Base-by-base conservation (phyloP, 1,139 yeast species). In the Debaryomyces nepalensis region DNA sequence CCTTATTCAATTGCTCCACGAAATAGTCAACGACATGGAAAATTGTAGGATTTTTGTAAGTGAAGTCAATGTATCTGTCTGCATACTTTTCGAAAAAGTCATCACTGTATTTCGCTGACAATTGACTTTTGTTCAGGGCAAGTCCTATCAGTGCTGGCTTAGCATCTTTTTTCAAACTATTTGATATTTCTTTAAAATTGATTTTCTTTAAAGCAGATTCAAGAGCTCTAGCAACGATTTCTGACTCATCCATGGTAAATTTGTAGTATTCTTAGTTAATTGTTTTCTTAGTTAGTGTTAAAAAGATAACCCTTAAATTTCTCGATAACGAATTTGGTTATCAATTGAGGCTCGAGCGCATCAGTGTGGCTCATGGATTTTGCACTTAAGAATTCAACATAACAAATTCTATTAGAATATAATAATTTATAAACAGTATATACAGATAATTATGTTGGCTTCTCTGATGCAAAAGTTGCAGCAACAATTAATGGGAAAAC, bases 401-500 rank as follows among this genome's bases (percentile, higher is more conserved):
- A 29, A 16, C 21, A 16, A 29, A 29, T 16, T 29, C 32, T 29
- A 29, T 29, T 29, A 29, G 19, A 16, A 16, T 22, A 27, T 24
- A 34, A 34, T 24, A 19, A n/a, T 11, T 38, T 37, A 30, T 26
- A 31, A 12, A 36, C 29, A 26, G 19, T 22, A 40, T 27, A 40
- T 35, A 36, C 39, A 35, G 23, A 30, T 35, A 20, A 30, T 27
- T 20, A 40, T 21, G 26, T 34, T 27, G 75, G 76, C 37, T 55
- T 63, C 46, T 63, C 52, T 20, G 72, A 55, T 11, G 97, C 99
- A 74, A 93, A 93, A 2, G 99, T 95, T 22, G 98, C 99, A 30
- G 97, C 99, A 31, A 93, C 98, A 49, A 93, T 86, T 59, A 93
- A 75, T 49, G 99, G 99, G 73, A 93, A 87, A 14, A 93, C 98